Conservation (phyloP, 257 asterid genomes). For the Nicotiana tomentosiformis region DNA sequence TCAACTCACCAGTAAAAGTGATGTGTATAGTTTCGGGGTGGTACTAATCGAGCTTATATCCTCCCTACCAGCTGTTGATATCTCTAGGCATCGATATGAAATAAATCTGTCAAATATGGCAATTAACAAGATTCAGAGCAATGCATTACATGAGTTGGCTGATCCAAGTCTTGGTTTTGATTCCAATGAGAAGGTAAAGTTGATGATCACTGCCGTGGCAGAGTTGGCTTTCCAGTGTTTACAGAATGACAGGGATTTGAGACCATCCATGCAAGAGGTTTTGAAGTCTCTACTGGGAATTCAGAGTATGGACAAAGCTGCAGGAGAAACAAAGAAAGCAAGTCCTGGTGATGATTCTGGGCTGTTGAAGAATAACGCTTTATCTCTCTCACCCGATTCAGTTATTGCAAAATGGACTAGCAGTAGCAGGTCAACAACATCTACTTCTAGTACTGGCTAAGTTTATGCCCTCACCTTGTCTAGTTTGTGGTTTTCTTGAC, state of each 20-base stretch:
- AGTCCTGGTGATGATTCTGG: conserved; percentile 30
- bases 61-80: conserved; percentile 71
- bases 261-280: conserved; percentile 76
- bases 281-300: conserved; percentile 36
- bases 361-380: conserved; percentile 17
- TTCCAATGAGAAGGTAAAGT: conserved; percentile 27
- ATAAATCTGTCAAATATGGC: conserved; percentile 77
- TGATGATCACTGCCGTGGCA: conserved; percentile 45
- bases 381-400: conserved; percentile 25
- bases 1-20: conserved; percentile 72
- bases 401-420: conserved; percentile 17
- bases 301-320: conserved; percentile 26
- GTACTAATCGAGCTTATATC: conserved; percentile 77
- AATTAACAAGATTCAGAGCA: conserved; percentile 56
- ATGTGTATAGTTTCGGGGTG: conserved; percentile 82
- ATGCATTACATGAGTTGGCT: conserved; percentile 52
- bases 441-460: conserved; percentile 1
- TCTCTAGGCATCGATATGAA: conserved; percentile 56
- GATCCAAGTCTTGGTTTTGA: conserved; percentile 53
- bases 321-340: conserved; percentile 28
- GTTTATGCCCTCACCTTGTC: neutral
- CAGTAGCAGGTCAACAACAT: conserved; percentile 3
- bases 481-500: neutral
- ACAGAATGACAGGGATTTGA: conserved; percentile 55
- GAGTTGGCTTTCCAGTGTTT: conserved; percentile 72